Percentiles rank a stretch among this genome's conserved stretches.
phyloP scores from a whole-genome alignment of 768 basidiomycete genomes.

The Boletus reticuloceps region DNA sequence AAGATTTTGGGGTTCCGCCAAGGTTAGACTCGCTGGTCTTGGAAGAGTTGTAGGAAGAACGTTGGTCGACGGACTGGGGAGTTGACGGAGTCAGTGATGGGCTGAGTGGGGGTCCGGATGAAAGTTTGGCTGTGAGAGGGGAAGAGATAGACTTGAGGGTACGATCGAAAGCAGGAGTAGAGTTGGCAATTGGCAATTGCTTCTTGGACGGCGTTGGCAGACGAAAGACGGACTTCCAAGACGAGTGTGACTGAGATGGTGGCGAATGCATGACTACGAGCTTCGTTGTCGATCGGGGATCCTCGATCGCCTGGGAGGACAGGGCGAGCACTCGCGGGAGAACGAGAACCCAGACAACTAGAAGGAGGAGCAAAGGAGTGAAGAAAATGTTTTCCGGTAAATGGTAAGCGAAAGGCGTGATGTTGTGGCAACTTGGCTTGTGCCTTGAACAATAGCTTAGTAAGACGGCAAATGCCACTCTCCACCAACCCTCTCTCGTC shows the following conservation, averaged over 20 bases:
- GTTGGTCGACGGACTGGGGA: slow-evolving; percentile 52
- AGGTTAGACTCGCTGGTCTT: slow-evolving; percentile 69
- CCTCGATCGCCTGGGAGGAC: slow-evolving; percentile 15
- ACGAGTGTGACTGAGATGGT: slow-evolving; percentile 24
- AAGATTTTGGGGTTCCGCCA: slow-evolving; percentile 27
- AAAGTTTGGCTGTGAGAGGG: slow-evolving; percentile 21
- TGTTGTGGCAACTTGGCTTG: slow-evolving; percentile 3
- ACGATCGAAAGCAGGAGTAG: slow-evolving; percentile 50
- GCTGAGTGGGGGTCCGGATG: slow-evolving; percentile 38
- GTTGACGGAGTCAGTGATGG: slow-evolving; percentile 54
- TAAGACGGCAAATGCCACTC: slow-evolving; percentile 32
- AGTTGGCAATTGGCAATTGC: slow-evolving; percentile 33
- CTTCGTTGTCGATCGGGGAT: slow-evolving; percentile 26
- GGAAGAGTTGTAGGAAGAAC: slow-evolving; percentile 78
- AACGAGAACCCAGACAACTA: slow-evolving; percentile 1
- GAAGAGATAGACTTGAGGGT: slow-evolving; percentile 28
- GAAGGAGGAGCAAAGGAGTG: background rate
- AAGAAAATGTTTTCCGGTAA: slow-evolving; percentile 21
- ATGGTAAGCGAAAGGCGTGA: slow-evolving; percentile 10
- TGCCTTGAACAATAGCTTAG: slow-evolving; percentile 23
- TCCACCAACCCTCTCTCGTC: too few species aligned
- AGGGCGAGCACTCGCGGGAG: slow-evolving; percentile 7
- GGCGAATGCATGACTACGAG: slow-evolving; percentile 23
- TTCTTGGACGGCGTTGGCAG: slow-evolving; percentile 68
- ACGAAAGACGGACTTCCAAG: slow-evolving; percentile 77